Percentiles rank a stretch among this genome's conserved stretches.
Conservation (phyloP, 1,284 basidiomycete species). For the Ustilago crameri region DNA sequence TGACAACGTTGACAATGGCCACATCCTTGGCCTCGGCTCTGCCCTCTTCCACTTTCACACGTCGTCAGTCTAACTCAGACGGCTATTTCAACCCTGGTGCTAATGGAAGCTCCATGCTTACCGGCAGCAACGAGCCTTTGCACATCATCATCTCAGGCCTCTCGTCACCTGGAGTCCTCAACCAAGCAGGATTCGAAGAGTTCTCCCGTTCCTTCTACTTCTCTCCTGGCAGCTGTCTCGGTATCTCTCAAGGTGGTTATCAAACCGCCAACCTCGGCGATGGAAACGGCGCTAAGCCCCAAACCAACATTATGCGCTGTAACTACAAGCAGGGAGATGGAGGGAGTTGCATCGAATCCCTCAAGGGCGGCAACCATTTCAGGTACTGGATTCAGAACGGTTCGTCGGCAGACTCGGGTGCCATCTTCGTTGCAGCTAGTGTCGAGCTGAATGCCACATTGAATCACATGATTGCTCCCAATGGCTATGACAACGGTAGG, state of each 20-base stretch:
- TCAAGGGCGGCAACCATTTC: conserved; percentile 65
- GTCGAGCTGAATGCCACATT: conserved; percentile 50
- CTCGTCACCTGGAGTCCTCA: conserved; percentile 53
- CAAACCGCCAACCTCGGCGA: conserved; percentile 67
- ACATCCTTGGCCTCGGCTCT: conserved; percentile 11
- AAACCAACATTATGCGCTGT: conserved; percentile 60
- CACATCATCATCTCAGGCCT: conserved; percentile 63
- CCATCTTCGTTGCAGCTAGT: conserved; percentile 63
- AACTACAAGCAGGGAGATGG: conserved; percentile 55
- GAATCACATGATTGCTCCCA: conserved; percentile 55
- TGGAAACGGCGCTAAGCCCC: conserved; percentile 51
- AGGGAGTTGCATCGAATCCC: conserved; percentile 54
- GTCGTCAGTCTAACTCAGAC: conserved; percentile 20
- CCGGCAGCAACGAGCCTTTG: conserved; percentile 56
- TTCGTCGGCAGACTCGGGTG: conserved; percentile 48
- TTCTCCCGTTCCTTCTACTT: conserved; percentile 55
- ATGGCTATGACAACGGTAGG: conserved; percentile 64
- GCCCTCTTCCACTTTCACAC: conserved; percentile 5
- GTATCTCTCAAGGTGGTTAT: conserved; percentile 57
- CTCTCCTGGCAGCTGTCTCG: conserved; percentile 56
- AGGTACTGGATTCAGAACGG: conserved; percentile 65
- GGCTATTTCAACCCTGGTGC: conserved; percentile 26
- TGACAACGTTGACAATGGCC: conserved; percentile 18
- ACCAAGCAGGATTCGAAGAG: conserved; percentile 47
- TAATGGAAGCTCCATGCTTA: conserved; percentile 48